Evolutionary conservation across 176 grass and related monocot species (phyloP), one percentile per base, ranked within the genome.

Genomic region (Aegilops umbellulata): DNA sequence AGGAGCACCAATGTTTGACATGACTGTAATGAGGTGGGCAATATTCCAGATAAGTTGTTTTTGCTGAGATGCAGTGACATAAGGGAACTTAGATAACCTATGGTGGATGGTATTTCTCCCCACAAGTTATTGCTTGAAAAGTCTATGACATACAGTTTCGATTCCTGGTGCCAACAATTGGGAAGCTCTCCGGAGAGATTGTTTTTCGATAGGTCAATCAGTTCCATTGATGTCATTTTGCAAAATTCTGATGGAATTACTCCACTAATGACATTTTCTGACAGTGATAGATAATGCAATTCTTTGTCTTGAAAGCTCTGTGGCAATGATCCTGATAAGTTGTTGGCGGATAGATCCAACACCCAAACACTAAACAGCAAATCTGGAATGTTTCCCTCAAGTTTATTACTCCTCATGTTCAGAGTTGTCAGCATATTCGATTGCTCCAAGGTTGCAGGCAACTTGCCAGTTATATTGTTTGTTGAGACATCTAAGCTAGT

Each of bases 21-120:
- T 82, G 80, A 83, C 25, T 77, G 61, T 9, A 88, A 77, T 83
- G 72, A 69, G 25, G 8, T 61, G 13, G 62, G 80, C 26, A 77
- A 77, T 0, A 44, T 34, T 16, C 86, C 80, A 26, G 62, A 88
- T 7, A 88, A 60, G 12, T 1, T 77, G 74, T 82, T 88, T 0
- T 68, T 32, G 0, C 42, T 8, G 0, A 88, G 86, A 25, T 82
- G 17, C 34, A 88, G 9, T 13, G 79, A 31, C 0, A 44, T 4
- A 1, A 82, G 80, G 0, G 71, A 82, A 69, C 0, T 82, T 46
- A 82, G 72, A 60, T 12, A 88, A 14, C 86, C 86, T 2, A 83
- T 76, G 19, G 46, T 82, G 1, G 79, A 57, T 58, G 86, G 61
- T 87, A 87, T 77, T 69, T 77, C 62, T 77, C 86, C 86, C 30